Evolutionary conservation across 1,139 yeast species (phyloP), one percentile per base, ranked within the genome.

Genomic region (Lodderomyces jiufengensis): DNA sequence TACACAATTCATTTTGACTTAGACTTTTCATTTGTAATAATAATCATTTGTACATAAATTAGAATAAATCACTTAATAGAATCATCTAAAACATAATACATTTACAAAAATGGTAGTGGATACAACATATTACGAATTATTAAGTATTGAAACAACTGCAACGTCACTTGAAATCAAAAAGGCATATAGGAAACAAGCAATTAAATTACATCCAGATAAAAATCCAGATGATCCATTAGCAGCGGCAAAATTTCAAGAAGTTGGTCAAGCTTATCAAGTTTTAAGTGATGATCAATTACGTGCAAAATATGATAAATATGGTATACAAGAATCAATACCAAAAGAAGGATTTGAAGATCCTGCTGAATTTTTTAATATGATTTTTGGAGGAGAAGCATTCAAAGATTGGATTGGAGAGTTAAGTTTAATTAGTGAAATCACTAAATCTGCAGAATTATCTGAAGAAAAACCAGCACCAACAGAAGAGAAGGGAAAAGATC

Each of bases 171-270:
- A 87, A 40, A 90, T 92, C 60, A 94, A 92, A 59, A 87, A 86
- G 59, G 96, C 97, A 0, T 92, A 92, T 62, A 73, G 98, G 43
- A 84, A 85, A 52, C 78, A 84, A 41, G 98, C 98, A 13, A 76
- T 92, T 54, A 88, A 84, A 56, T 83, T 79, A 63, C 98, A 92
- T 61, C 98, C 98, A 34, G 99, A 92, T 64, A 92, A 92, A 72
- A 70, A 70, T 55, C 96, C 95, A 9, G 68, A 70, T 42, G 65
- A 61, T 39, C 84, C 88, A 33, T 92, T 83, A 48, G 97, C 96
- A 30, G 94, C 96, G 31, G 96, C 86, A 54, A 88, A 86, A 66
- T 90, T 90, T 66, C 85, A 80, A 52, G 81, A 72, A 39, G 80
- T 80, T 9, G 84, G 85, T 24, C 87, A 84, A 54, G 95, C 94